These are phyloP conservation scores for Aspergillus sp. DNA, from an alignment of 2,329 filamentous ascomycete species.

Conservation along the genomic window DNA sequence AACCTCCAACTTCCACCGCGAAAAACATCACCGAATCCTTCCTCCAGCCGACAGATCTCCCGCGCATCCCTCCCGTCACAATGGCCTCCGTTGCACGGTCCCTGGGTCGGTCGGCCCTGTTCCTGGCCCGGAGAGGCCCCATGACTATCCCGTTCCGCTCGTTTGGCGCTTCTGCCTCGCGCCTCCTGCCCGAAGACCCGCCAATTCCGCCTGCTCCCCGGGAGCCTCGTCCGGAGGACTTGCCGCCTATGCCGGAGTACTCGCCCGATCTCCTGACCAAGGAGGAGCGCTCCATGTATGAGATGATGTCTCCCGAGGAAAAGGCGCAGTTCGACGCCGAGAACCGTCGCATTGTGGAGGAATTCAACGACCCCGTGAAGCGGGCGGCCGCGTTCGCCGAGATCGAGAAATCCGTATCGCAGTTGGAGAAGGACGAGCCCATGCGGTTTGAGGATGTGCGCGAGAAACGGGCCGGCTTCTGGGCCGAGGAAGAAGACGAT, in stretches of 20 bases:
- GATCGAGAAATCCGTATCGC: constrained; percentile 29
- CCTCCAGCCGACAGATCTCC: constrained; percentile 5
- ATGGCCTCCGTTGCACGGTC: constrained; percentile 41
- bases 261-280: constrained; percentile 32
- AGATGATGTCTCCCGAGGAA: constrained; percentile 37
- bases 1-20: constrained; percentile 14
- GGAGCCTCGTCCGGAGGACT: constrained; percentile 27
- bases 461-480: constrained; percentile 34
- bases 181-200: constrained; percentile 33
- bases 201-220: constrained; percentile 26
- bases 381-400: constrained; percentile 28
- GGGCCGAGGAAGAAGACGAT: constrained; percentile 45
- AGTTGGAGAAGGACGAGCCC: constrained; percentile 30
- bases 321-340: constrained; percentile 34
- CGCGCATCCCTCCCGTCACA: constrained; percentile 13
- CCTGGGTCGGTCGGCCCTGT: constrained; percentile 35
- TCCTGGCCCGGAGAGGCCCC: constrained; percentile 30
- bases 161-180: constrained; percentile 35
- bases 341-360: constrained; percentile 33
- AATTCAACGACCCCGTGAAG: constrained; percentile 35
- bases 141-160: constrained; percentile 23
- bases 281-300: constrained; percentile 37
- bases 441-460: constrained; percentile 28
- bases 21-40: constrained; percentile 24
- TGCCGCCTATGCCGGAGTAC: constrained; percentile 33